A percentile compares a stretch with the other conserved stretches of the same genome.
These are phyloP conservation scores for Magnolia sinica DNA, from an alignment of 164 flowering plant genomes.

Conservation along the genomic window DNA sequence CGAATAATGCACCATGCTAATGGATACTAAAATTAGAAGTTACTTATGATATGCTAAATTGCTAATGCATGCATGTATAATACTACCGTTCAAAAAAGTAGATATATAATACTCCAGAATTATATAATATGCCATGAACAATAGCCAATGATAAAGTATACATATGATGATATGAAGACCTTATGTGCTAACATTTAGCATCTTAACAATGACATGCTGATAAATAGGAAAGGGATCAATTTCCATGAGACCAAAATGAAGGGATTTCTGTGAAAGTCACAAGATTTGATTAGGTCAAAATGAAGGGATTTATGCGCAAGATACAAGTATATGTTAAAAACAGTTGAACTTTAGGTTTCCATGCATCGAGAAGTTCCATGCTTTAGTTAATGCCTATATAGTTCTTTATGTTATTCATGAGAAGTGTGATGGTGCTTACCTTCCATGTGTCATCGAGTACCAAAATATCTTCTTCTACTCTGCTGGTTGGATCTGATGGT, in stretches of 20 bases:
- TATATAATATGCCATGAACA: too few relatives aligned
- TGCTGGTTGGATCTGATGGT: slow-evolving; percentile 8
- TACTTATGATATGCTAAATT: too few relatives aligned
- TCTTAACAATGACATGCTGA: background rate
- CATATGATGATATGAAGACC: background rate
- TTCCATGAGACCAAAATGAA: background rate
- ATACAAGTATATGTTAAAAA: background rate
- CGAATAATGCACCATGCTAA: too few relatives aligned
- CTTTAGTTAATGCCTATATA: background rate
- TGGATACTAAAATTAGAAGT: too few relatives aligned
- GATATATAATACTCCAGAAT: too few relatives aligned
- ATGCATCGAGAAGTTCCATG: background rate
- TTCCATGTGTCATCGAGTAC: background rate
- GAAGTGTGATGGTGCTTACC: background rate
- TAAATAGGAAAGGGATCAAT: background rate
- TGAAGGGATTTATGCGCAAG: background rate
- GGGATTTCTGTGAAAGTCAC: background rate
- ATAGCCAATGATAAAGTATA: too few relatives aligned
- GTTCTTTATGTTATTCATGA: background rate
- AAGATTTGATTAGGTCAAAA: background rate
- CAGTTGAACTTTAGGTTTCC: background rate
- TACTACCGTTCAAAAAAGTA: too few relatives aligned
- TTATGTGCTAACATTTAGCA: background rate
- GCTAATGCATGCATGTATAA: too few relatives aligned
- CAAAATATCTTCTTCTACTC: background rate